Evolutionary conservation across 2,329 filamentous ascomycete species (phyloP), one percentile per base, ranked within the genome.

Genomic region (Ilyonectria robusta): DNA sequence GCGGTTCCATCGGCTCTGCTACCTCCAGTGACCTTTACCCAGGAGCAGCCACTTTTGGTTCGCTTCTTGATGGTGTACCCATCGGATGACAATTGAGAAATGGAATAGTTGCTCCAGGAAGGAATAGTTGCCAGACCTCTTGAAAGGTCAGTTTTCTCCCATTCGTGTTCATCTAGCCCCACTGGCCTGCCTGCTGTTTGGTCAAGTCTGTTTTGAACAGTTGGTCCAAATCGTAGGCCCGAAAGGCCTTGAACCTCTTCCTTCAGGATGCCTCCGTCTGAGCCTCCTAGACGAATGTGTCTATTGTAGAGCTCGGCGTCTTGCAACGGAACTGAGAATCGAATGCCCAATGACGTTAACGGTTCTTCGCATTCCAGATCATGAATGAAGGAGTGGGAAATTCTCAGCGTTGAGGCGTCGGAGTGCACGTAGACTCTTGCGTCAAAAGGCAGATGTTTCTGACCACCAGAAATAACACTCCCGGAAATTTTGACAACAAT

Each of bases 211-310:
- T 87, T 84, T 1, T 78, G 78, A 4, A 74, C 68, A 0, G 86
- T 86, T 1, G 88, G 87, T 57, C 89, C 88, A 48, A 81, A 77
- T 1, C 89, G 82, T 6, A 91, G 77, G 1, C 89, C 89, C 0
- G 89, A 89, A 17, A 91, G 81, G 1, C 88, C 88, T 74, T 89
- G 84, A 2, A 90, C 86, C 0, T 87, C 86, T 74, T 91, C 89
- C 44, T 81, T 83, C 1, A 91, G 77, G 17, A 90, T 75, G 0
- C 88, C 88, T 2, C 86, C 86, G 3, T 86, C 81, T 0, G 84
- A 82, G 8, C 88, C 88, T 0, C 86, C 84, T 26, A 91, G 79
- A 5, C 88, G 81, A 9, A 91, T 74, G 62, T 91, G 88, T n/a
- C 88, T 85, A 74, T 91, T 84, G 74, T 89, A 89, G 5, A 86